Percentiles rank a stretch among this genome's conserved stretches.
These are phyloP conservation scores for Macroventuria anomochaeta DNA, from an alignment of 2,329 filamentous ascomycete genomes.

Conservation along the genomic window DNA sequence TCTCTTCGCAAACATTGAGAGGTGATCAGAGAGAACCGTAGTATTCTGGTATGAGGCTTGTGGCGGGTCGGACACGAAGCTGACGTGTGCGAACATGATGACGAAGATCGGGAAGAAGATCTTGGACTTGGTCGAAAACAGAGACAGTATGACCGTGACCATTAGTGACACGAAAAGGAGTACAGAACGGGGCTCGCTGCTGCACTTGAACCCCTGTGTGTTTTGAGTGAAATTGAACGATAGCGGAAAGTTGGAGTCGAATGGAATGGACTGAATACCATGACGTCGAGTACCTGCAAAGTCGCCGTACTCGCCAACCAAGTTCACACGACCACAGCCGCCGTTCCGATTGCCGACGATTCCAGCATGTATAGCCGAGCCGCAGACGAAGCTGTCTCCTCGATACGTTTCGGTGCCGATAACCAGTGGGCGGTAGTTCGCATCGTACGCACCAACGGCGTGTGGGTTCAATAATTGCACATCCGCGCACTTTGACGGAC, in stretches of 20 bases:
- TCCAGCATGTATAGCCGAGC: conserved; percentile 83
- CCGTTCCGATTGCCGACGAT: conserved; percentile 72
- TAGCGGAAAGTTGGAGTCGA: conserved; percentile 87
- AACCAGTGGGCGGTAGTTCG: conserved; percentile 62
- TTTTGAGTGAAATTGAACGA: conserved; percentile 72
- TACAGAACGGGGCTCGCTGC: conserved; percentile 76
- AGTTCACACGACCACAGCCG: conserved; percentile 79
- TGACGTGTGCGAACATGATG: conserved; percentile 85
- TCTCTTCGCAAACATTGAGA: conserved; percentile 71
- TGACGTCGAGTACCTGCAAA: conserved; percentile 69
- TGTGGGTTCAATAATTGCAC: conserved; percentile 72
- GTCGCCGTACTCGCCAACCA: conserved; percentile 70
- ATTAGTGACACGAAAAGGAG: conserved; percentile 78
- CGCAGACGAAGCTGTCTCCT: conserved; percentile 89
- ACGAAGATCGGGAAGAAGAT: conserved; percentile 84
- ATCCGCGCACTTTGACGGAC: conserved; percentile 72
- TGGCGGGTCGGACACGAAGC: conserved; percentile 85
- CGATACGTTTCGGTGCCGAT: conserved; percentile 74
- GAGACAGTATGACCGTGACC: conserved; percentile 74
- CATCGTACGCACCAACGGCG: conserved; percentile 72
- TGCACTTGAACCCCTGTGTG: conserved; percentile 67
- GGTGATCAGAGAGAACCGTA: conserved; percentile 57
- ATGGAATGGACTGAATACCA: conserved; percentile 76
- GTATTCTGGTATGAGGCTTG: conserved; percentile 59
- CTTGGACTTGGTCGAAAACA: conserved; percentile 77